These are phyloP conservation scores for Tricholoma bakamatsutake DNA, from an alignment of 768 basidiomycete genomes.

Conservation along the genomic window DNA sequence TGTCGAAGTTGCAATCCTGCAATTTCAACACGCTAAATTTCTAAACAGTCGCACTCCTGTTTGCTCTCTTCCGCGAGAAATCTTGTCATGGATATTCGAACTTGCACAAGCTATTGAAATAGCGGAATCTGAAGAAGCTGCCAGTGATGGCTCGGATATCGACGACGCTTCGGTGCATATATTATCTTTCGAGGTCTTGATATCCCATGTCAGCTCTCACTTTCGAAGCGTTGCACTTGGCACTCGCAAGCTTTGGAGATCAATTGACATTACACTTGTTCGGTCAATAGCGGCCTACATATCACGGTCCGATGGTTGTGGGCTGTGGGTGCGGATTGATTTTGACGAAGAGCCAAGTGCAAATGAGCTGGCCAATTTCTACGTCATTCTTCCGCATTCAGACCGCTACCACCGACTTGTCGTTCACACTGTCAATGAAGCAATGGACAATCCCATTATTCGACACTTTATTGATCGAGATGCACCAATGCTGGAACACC, in stretches of 20 bases:
- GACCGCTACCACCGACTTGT: slow-evolving; percentile 32
- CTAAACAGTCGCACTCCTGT: slow-evolving; percentile 11
- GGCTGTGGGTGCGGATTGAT: slow-evolving; percentile 29
- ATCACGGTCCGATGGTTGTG: slow-evolving; percentile 25
- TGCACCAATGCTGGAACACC: slow-evolving; percentile 30
- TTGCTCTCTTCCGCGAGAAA: slow-evolving; percentile 24
- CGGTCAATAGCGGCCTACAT: slow-evolving; percentile 25
- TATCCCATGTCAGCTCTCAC: slow-evolving; percentile 33
- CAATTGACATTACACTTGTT: slow-evolving; percentile 23
- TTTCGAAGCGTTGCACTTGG: slow-evolving; percentile 34
- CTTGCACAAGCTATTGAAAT: slow-evolving; percentile 16
- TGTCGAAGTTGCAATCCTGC: not conserved
- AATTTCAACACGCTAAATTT: not conserved
- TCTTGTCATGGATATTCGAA: slow-evolving; percentile 28
- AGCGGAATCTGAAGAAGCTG: slow-evolving; percentile 7
- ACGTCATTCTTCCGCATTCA: slow-evolving; percentile 26
- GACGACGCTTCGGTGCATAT: not conserved
- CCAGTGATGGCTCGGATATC: slow-evolving; percentile 3
- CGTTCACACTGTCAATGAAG: slow-evolving; percentile 24
- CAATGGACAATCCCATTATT: slow-evolving; percentile 20
- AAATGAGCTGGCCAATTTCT: slow-evolving; percentile 19
- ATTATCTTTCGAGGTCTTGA: slow-evolving; percentile 29
- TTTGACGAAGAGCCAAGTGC: slow-evolving; percentile 8
- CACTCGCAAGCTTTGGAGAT: slow-evolving; percentile 36
- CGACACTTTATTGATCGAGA: slow-evolving; percentile 20